Percentiles rank a stretch among this genome's conserved stretches.
Evolutionary conservation across 345 rosid species (phyloP).

Genomic region (Eucalyptus globulus): DNA sequence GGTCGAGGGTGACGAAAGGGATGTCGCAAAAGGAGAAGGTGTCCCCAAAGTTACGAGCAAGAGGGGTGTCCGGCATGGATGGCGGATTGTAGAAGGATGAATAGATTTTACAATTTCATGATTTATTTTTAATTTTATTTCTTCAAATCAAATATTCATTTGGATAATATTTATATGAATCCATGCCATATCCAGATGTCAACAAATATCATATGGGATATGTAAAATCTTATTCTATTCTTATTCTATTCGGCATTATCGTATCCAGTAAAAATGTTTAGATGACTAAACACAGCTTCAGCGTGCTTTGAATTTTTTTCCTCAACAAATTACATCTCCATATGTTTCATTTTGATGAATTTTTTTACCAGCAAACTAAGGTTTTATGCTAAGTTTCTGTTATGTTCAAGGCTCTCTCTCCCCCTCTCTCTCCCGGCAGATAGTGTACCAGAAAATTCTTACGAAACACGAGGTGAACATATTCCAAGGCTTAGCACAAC

Average conservation of each 20-base stretch:
- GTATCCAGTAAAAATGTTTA: not conserved
- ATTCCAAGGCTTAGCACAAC: not conserved
- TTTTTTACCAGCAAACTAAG: not conserved
- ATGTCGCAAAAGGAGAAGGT: not conserved
- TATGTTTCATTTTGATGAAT: not conserved
- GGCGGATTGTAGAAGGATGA: not conserved
- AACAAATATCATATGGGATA: not conserved
- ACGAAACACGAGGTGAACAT: not conserved
- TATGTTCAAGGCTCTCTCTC: not conserved
- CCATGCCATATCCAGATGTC: not conserved
- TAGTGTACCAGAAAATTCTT: not conserved
- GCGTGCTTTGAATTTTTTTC: not conserved
- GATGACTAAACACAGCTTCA: too few relatives aligned
- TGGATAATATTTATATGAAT: not conserved
- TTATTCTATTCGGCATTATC: not conserved
- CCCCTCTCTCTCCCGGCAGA: not conserved
- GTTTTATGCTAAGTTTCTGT: not conserved
- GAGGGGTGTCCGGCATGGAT: not conserved
- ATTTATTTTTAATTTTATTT: not conserved
- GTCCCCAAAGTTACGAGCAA: not conserved
- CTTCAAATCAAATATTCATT: not conserved
- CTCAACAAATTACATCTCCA: not conserved
- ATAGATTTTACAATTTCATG: not conserved
- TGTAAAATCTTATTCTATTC: not conserved
- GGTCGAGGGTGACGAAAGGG: not conserved